Evolutionary conservation across 345 rosid genomes (phyloP), one percentile per base, ranked within the genome.

Genomic region (Angophora floribunda): DNA sequence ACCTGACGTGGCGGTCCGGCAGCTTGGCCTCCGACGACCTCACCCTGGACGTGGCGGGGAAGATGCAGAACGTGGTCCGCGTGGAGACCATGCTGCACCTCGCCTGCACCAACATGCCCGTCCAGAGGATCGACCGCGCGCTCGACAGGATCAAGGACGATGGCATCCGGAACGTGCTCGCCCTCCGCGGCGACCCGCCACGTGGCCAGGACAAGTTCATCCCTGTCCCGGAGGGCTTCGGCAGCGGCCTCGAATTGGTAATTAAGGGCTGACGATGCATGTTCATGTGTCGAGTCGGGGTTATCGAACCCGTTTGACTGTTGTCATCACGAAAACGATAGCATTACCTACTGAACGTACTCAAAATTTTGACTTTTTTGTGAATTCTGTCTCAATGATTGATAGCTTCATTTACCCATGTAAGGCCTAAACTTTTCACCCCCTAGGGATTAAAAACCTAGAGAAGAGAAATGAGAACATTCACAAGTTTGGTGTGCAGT

Each of bases 51-150:
- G 96, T 97, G 91, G 98, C 97, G 86, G 95, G 94, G 67, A 91
- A 89, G 95, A 98, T 98, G 99, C 99, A 98, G 95, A 98, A 97
- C 90, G 93, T 89, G 26, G 89, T 97, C 87, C 96, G 99, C 89
- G 99, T 98, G 2, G 99, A 98, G 95, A 93, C 98, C 26, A 97
- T 98, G 99, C 97, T 98, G 99, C 99, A 98, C 88, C 97, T 98
- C 86, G 95, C 99, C 65, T 98, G 99, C 88, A 97, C 99, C 52
- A 96, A 98, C 90, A 98, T 98, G 99, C 99, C 99, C 3, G 93
- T 98, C 2, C 96, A 95, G 90, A 95, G 95, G 96, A 97, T 98
- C 87, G 99, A 98, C 47, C 97, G 96, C 79, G 99, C 99, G 4
- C 98, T 98, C 80, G 85, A 92, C 45, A 94, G 96, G 9, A 93